Base-by-base conservation (phyloP, 2,329 filamentous ascomycete species). In the Colletotrichum sp. region DNA sequence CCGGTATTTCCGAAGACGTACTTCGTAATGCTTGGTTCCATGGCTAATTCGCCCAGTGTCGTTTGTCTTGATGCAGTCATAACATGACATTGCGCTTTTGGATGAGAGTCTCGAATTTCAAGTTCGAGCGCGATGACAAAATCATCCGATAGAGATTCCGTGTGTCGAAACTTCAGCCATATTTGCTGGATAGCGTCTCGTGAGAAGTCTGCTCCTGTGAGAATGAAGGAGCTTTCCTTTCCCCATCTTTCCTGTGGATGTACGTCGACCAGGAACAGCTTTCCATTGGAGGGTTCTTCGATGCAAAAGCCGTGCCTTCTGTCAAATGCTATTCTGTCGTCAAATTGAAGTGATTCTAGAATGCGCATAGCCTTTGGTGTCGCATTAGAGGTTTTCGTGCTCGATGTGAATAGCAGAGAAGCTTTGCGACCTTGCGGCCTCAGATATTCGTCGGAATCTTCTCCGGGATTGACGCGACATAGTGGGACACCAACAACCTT, bases 251-350 rank as follows among this genome's bases (percentile, higher is more conserved):
- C 69, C 7, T 29, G n/a, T 5, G 69, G 69, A 1, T 54, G 7
- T 3, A 72, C 69, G 3, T 68, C 55, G 7, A 62, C 4, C 18
- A 62, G 4, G 7, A 55, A 16, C 6, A 72, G 36, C 12, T 21
- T 55, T 11, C 8, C 33, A 1, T 8, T 9, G 4, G 15, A 6
- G 4, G 36, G 9, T 27, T 38, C 15, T 15, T 69, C 38, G 9
- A 72, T 29, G 18, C 29, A 29, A 18, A 72, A 72, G 0, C 70
- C 64, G 18, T 64, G 63, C 3, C 59, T 47, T n/a, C 65, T 24
- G 15, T 72, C 27, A 1, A 34, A 47, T 7, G n/a, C 51, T 3
- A 15, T 29, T 11, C 24, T 13, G 13, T 70, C 69, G 27, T 38
- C 12, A 5, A n/a, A 36, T 3, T 12, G 16, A 3, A 29, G 18